phyloP scores from a whole-genome alignment of 2,329 filamentous ascomycete genomes.

The Bipolaris victoriae region DNA sequence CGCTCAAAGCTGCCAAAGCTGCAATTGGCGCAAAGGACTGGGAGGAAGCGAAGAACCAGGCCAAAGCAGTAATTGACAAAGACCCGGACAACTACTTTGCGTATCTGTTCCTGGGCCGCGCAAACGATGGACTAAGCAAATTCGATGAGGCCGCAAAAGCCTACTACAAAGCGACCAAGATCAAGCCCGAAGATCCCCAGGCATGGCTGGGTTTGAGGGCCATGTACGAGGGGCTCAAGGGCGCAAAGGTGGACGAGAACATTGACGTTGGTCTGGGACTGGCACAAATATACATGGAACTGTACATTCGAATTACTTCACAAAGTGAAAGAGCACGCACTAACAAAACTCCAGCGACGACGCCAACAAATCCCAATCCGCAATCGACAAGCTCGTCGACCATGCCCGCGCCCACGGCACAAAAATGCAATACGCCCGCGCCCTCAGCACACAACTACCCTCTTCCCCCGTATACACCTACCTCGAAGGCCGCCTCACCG shows the following conservation, averaged over 20 bases:
- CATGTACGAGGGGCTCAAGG: constrained; percentile 79
- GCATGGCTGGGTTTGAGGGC: constrained; percentile 90
- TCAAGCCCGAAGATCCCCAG: constrained; percentile 78
- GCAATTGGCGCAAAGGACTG: constrained; percentile 80
- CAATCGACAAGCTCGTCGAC: constrained; percentile 79
- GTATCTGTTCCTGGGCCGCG: constrained; percentile 87
- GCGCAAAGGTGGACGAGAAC: constrained; percentile 73
- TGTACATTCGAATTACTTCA: constrained; percentile 17
- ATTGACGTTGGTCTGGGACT: constrained; percentile 74
- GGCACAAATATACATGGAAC: constrained; percentile 71
- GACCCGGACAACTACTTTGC: constrained; percentile 84
- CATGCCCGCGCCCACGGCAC: constrained; percentile 77
- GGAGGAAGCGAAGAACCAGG: constrained; percentile 73
- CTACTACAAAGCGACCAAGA: constrained; percentile 73
- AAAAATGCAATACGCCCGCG: constrained; percentile 74
- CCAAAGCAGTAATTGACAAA: constrained; percentile 70
- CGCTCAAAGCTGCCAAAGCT: constrained; percentile 80
- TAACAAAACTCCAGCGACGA: constrained; percentile 57
- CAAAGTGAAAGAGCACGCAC: not conserved
- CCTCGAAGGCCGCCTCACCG: constrained; percentile 82
- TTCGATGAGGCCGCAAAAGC: constrained; percentile 75
- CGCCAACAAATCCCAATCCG: constrained; percentile 62
- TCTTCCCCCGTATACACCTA: constrained; percentile 79
- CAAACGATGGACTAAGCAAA: constrained; percentile 76
- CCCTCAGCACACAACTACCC: constrained; percentile 78